A percentile compares a stretch with the other conserved stretches of the same genome.
Conservation (phyloP, 768 basidiomycete genomes). For the Leccinum disarticulatum region DNA sequence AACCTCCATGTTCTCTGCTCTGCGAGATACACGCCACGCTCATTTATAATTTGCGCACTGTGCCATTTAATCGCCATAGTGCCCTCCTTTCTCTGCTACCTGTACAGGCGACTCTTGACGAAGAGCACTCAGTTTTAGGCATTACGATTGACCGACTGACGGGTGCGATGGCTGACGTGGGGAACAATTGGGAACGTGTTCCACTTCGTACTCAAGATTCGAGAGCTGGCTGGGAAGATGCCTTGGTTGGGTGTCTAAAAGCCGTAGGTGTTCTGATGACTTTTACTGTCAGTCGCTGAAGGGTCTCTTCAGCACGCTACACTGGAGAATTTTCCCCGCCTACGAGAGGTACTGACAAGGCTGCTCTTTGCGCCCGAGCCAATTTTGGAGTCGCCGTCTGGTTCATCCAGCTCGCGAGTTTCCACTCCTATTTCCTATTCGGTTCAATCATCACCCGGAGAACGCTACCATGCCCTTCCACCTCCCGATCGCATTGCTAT, state of each 20-base stretch:
- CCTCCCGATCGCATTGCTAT: conserved; percentile 82
- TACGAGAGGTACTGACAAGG: conserved; percentile 69
- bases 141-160: conserved; percentile 63
- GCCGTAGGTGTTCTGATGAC: conserved; percentile 60
- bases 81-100: conserved; percentile 65
- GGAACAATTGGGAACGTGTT: conserved; percentile 85
- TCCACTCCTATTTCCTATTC: conserved; percentile 46
- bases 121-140: conserved; percentile 49
- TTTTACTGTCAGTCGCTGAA: conserved; percentile 2
- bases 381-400: conserved; percentile 39
- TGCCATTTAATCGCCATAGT: conserved; percentile 72
- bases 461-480: conserved; percentile 73
- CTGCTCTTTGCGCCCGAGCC: conserved; percentile 69
- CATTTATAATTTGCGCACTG: conserved; percentile 86
- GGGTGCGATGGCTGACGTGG: conserved; percentile 71
- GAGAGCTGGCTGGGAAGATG: conserved; percentile 89
- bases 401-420: conserved; percentile 48
- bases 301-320: conserved; percentile 63
- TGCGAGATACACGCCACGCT: conserved; percentile 88
- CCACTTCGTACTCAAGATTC: conserved; percentile 71
- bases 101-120: conserved; percentile 39
- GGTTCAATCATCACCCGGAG: conserved; percentile 52
- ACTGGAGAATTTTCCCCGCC: conserved; percentile 64
- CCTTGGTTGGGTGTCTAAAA: conserved; percentile 83
- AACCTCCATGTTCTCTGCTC: conserved; percentile 74